Conservation (phyloP, 2,329 filamentous ascomycete species). For the Neofusicoccum ribis region DNA sequence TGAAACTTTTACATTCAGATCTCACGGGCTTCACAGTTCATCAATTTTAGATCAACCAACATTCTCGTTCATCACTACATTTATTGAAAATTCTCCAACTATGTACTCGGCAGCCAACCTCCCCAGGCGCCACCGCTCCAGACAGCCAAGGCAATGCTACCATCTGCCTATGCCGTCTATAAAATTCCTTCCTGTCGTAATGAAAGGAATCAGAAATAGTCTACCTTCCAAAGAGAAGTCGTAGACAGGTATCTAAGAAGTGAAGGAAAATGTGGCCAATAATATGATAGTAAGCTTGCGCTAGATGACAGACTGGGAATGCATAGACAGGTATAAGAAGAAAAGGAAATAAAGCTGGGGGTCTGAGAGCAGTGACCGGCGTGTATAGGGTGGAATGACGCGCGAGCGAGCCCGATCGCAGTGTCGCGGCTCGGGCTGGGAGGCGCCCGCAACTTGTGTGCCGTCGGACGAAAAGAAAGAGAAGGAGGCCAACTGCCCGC, state of each 20-base stretch:
- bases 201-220: conserved; percentile 18
- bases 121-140: conserved; percentile 15
- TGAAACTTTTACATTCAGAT: background rate
- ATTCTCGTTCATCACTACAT: conserved; percentile 17
- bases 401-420: conserved; percentile 22
- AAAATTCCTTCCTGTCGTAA: conserved; percentile 6
- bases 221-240: conserved; percentile 24
- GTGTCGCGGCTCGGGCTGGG: background rate
- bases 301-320: conserved; percentile 24
- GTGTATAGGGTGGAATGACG: conserved; percentile 19
- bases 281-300: conserved; percentile 30
- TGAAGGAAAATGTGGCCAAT: conserved; percentile 30
- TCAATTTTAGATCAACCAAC: background rate
- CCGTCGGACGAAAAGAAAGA: conserved; percentile 11
- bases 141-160: background rate
- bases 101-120: conserved; percentile 17
- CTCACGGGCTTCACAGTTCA: no score
- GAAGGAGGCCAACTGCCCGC: conserved; percentile 15
- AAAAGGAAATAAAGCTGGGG: conserved; percentile 27
- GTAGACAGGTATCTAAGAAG: conserved; percentile 46
- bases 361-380: conserved; percentile 18
- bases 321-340: conserved; percentile 40
- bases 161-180: background rate
- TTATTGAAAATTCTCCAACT: conserved; percentile 13
- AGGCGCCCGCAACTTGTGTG: background rate